Base-by-base conservation (phyloP, 257 asterid species). In the Sherardia arvensis region DNA sequence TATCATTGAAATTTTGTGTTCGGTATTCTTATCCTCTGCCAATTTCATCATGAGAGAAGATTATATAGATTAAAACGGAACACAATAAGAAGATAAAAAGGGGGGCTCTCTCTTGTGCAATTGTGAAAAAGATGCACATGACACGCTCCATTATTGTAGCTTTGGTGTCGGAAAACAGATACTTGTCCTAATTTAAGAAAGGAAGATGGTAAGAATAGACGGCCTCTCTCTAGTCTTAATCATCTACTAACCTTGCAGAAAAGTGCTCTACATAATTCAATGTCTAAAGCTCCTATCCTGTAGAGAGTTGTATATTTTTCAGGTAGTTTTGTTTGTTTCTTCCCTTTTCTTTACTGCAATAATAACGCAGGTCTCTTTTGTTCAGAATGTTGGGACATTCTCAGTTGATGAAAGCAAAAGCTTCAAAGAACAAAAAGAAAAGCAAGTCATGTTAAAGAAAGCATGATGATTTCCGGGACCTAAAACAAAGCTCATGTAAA, bases 161-260 rank as follows among this genome's bases (percentile, higher is more conserved):
- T 18, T 15, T 47, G 20, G 25, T 22, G 40, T 59, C 58, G 34
- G 32, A 68, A 61, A 61, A 61, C 54, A 30, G 25, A 53, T 70
- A 48, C 34, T 51, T 43, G 17, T 51, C 25, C 54, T 25, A 48
- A 49, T 51, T 54, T 34, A 43, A 23, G 73, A 61, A 61, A 61
- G 63, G 51, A 47, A 47, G 45, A 38, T 56, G 51, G 23, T 49
- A 20, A 64, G 48, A 58, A 45, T 27, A 67, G 29, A 38, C 38
- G 47, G 29, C 57, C 64, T 59, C 67, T 61, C 61, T 64, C 30
- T 45, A 38, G 68, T 48, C 59, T 28, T 64, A 17, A 47, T 64
- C 68, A 10, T 10, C 22, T 14, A 45, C 68, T 53, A 53, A 36
- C 53, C 9, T 36, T 36, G 45, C 45, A 36, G 45, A 36, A 36